phyloP scores from a whole-genome alignment of 352 stramenopile species.

The Phytophthora pistaciae region DNA sequence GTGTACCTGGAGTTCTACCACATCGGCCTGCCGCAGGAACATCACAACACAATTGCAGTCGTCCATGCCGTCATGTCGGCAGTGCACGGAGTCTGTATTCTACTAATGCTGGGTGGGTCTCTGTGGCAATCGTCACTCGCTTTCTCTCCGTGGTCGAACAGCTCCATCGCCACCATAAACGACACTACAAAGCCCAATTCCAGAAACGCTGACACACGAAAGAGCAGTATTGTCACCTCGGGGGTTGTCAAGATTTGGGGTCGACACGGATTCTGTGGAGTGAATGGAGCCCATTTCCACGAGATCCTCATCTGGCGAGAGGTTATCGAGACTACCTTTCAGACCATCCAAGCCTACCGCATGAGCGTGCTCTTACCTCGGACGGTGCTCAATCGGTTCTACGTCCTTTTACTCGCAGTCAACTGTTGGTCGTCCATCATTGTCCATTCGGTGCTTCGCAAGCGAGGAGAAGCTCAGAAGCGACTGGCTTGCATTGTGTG shows the following conservation, averaged over 20 bases:
- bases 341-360: constrained; percentile 25
- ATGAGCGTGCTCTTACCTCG: constrained; percentile 28
- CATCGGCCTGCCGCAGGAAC: constrained; percentile 15
- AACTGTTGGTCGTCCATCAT: constrained; percentile 30
- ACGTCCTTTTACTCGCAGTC: constrained; percentile 25
- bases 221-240: neutral
- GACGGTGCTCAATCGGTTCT: constrained; percentile 34
- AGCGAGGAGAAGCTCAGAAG: neutral
- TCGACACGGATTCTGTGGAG: neutral
- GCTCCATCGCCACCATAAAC: neutral
- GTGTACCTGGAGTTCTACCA: constrained; percentile 15
- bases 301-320: constrained; percentile 8
- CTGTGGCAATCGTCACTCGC: constrained; percentile 5
- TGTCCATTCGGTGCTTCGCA: constrained; percentile 1
- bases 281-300: constrained; percentile 6
- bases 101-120: constrained; percentile 11
- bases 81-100: constrained; percentile 22
- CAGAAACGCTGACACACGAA: neutral
- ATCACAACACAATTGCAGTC: constrained; percentile 16
- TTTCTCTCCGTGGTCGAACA: constrained; percentile 7
- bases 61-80: constrained; percentile 26
- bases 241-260: neutral
- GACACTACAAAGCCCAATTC: neutral
- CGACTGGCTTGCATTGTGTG: constrained; percentile 23
- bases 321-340: constrained; percentile 25